Evolutionary conservation across 345 rosid genomes (phyloP), one percentile per base, ranked within the genome.

Genomic region (Litchi chinensis): DNA sequence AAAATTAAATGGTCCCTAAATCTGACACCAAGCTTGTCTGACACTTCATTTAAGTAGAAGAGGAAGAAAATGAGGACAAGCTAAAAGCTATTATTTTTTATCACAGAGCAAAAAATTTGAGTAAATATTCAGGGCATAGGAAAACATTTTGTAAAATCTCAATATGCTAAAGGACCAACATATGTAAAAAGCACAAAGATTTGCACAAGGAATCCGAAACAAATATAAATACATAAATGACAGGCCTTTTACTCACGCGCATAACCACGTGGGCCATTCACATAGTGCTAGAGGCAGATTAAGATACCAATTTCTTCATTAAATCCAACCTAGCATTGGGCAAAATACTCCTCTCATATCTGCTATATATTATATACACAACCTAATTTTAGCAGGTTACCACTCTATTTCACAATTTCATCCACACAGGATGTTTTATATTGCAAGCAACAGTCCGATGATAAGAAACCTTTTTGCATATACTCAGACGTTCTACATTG

Each of bases 1-100:
- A 69, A 65, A 81, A 73, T 74, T 22, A 63, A 69, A 79, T 81
- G 83, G 88, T 80, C 87, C 83, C 82, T 26, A 54, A 73, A 70
- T 24, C 77, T 68, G 81, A 87, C 80, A 79, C 56, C 63, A 65
- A 62, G 62, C 81, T 75, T 71, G 72, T 44, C 80, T 74, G 71
- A 76, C 79, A 81, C 70, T 63, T 77, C 74, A 77, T 82, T 79
- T n/a, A 46, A 21, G 77, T 0, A 40, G 64, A n/a, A 57, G 43
- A 66, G 69, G 66, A 74, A 59, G 65, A 68, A 72, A 72, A 48
- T 26, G 59, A 41, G 71, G 24, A 40, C 32, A 67, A 54, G 18
- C 73, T 50, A 73, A 65, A 70, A 54, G 32, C 60, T 60, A 64
- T 57, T 62, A 40, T 56, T 24, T 10, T 2, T 5, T n/a, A 68